phyloP scores from a whole-genome alignment of 129 eudicot species.

The Glebionis coronaria region DNA sequence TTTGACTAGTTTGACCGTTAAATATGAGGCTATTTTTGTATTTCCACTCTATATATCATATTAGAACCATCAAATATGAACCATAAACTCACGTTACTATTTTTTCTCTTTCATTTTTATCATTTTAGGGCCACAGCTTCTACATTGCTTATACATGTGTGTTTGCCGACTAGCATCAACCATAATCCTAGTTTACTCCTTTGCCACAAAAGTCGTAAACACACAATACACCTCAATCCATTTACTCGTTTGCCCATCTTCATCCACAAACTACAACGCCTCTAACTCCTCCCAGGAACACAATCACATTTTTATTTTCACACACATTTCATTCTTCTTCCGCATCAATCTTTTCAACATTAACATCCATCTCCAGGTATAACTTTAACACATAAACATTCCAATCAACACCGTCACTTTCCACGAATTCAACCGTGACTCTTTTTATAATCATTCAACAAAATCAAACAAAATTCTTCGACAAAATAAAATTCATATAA shows the following conservation, averaged over 20 bases:
- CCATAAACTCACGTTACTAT: no score
- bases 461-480: no score
- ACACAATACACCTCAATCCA: conserved; percentile 24
- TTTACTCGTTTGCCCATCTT: conserved; percentile 26
- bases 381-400: conserved; percentile 14
- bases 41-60: no score
- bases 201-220: conserved; percentile 28
- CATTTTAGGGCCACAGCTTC: conserved; percentile 32
- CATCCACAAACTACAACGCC: conserved; percentile 32
- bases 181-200: conserved; percentile 32
- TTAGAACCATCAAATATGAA: no score
- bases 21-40: no score
- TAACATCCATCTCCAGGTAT: background rate
- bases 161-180: conserved; percentile 15
- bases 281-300: conserved; percentile 33
- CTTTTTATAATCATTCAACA: no score
- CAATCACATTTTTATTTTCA: background rate
- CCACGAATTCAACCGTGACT: conserved; percentile 12
- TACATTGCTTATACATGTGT: conserved; percentile 25
- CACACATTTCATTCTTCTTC: conserved; percentile 13
- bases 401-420: conserved; percentile 11
- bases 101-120: no score
- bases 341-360: conserved; percentile 1
- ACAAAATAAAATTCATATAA: background rate
- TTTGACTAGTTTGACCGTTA: no score